Evolutionary conservation across 2,329 filamentous ascomycete genomes (phyloP), one percentile per base, ranked within the genome.

Genomic region (Grosmannia huntii): DNA sequence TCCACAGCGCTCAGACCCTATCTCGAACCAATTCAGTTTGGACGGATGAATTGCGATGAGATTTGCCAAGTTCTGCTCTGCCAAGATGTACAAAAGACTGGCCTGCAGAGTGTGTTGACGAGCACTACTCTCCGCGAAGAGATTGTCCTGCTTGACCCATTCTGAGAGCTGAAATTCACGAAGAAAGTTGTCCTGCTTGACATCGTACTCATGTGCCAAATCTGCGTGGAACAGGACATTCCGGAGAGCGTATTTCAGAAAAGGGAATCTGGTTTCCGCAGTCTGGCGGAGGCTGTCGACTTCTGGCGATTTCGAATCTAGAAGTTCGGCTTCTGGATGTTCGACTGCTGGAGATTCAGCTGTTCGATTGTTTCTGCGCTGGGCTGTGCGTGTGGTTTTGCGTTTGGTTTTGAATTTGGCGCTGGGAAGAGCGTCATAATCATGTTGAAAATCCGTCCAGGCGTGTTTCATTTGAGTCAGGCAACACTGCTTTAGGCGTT

Each of bases 401-500:
- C 31, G 27, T 4, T 10, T 33, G 10, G 31, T 10, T 33, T 33
- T 33, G 2, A 7, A 6, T 4, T 23, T n/a, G 14, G 4, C 25
- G 1, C 14, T 3, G 25, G 25, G 25, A 28, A 31, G 49, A 31
- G 25, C 16, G 4, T 5, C 23, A 11, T 4, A n/a, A 53, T 23
- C 50, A 56, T 5, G 5, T 11, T 31, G 14, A 38, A 36, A 61
- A 46, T 4, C 14, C 21, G 33, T 1, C 33, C 14, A 28, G 16
- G 28, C 21, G 21, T 51, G 25, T 12, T 52, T 63, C 2, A 80
- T 60, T 59, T 79, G 76, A 1, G 56, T 58, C 2, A 66, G 55
- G 60, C 77, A 81, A 57, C 71, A 75, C 53, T 70, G 53, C 60
- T 73, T 79, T 6, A 80, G 64, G 21, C 57, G 64, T 1, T 79